These are phyloP conservation scores for Pichia exigua DNA, from an alignment of 805 yeast genomes.

Conservation along the genomic window DNA sequence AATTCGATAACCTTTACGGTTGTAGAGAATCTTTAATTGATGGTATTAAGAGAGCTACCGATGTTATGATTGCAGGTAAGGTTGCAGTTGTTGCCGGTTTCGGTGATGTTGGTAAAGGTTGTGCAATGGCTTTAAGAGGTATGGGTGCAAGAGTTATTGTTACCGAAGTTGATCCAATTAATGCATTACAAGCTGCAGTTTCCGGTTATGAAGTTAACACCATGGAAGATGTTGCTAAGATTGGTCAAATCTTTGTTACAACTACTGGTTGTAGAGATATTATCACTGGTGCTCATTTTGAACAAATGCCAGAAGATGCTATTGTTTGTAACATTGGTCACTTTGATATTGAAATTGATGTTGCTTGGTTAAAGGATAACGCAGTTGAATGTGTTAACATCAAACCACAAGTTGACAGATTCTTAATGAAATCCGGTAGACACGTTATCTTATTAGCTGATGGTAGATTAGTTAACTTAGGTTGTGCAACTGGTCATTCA, in stretches of 20 bases:
- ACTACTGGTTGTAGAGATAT: constrained; percentile 99
- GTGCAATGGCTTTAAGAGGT: constrained; percentile 97
- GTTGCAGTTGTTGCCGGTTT: constrained; percentile 98
- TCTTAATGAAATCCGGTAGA: constrained; percentile 77
- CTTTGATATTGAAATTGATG: constrained; percentile 98
- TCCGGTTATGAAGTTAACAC: constrained; percentile 96
- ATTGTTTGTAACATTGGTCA: constrained; percentile 99
- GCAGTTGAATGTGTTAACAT: constrained; percentile 92
- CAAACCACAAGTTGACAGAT: constrained; percentile 99
- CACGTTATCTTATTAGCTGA: constrained; percentile 95
- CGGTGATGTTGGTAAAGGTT: constrained; percentile 99
- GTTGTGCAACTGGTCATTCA: constrained; percentile 99
- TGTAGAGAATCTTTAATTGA: constrained; percentile 98
- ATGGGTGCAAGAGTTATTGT: constrained; percentile 99
- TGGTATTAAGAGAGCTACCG: constrained; percentile 99
- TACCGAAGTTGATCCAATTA: constrained; percentile 97
- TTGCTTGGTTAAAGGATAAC: constrained; percentile 95
- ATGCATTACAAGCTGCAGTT: constrained; percentile 98
- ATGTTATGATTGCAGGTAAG: constrained; percentile 99
- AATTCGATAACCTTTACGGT: constrained; percentile 98
- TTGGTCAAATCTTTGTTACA: constrained; percentile 97
- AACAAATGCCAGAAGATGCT: constrained; percentile 96
- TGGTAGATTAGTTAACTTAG: constrained; percentile 98
- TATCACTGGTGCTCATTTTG: constrained; percentile 82
- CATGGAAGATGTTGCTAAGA: constrained; percentile 84